These are phyloP conservation scores for Aurantiochytrium sp. DNA, from an alignment of 108 stramenopile genomes.

Conservation along the genomic window DNA sequence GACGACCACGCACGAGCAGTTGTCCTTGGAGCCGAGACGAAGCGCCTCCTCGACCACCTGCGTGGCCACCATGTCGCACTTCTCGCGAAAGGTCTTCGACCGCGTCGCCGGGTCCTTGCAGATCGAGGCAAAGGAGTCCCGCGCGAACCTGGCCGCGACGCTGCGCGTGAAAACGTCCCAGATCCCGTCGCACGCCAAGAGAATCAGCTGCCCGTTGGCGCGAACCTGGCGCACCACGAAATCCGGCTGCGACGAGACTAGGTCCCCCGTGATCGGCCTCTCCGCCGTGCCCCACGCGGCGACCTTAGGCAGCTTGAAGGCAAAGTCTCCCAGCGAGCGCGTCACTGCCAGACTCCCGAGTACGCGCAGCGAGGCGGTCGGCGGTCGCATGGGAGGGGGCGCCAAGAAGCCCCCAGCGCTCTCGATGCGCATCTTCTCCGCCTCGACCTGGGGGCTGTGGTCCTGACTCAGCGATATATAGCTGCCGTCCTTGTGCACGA, in stretches of 20 bases:
- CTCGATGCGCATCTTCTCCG: background rate
- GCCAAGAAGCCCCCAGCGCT: background rate
- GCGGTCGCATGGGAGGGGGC: background rate
- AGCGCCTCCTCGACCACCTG: background rate
- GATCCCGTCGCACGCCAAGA: slow-evolving; percentile 4
- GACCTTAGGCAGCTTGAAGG: background rate
- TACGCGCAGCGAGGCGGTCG: background rate
- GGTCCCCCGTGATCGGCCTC: background rate
- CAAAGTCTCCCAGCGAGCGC: background rate
- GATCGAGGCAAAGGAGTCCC: too few species aligned
- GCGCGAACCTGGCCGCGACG: background rate
- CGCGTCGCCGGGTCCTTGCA: background rate
- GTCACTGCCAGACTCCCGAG: background rate
- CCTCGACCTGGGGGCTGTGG: background rate
- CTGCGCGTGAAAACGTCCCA: background rate
- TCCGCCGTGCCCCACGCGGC: background rate
- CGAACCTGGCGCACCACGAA: background rate
- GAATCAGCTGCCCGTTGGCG: background rate
- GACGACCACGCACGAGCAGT: background rate
- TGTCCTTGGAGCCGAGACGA: background rate
- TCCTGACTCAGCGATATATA: background rate
- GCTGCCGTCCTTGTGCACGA: background rate
- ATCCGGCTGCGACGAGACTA: background rate
- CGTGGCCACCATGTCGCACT: background rate
- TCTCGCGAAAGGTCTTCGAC: background rate